Conservation (phyloP, 1,284 basidiomycete genomes). For the Tremellales sp. region DNA sequence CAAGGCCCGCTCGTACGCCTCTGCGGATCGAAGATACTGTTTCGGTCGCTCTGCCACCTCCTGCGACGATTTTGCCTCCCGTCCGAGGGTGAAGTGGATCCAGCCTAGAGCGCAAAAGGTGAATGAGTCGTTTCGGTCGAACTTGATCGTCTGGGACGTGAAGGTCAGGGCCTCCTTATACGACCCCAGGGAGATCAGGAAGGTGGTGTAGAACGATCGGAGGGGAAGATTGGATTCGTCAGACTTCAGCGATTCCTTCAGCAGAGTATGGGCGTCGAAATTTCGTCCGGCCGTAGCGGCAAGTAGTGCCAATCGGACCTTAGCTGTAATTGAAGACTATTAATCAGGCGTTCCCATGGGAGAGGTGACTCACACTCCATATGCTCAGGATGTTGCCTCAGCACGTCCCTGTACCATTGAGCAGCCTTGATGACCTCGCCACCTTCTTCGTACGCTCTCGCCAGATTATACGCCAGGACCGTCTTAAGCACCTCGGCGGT, state of each 20-base stretch:
- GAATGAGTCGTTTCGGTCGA: slow-evolving; percentile 82
- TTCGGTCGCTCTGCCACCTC: slow-evolving; percentile 69
- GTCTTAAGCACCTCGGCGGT: slow-evolving; percentile 61
- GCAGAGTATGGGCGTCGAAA: slow-evolving; percentile 74
- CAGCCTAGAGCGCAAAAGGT: slow-evolving; percentile 82
- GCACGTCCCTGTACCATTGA: slow-evolving; percentile 77
- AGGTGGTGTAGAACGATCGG: slow-evolving; percentile 77
- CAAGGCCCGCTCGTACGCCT: slow-evolving; percentile 86
- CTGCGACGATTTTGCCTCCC: slow-evolving; percentile 53
- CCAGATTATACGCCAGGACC: slow-evolving; percentile 82
- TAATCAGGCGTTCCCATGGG: slow-evolving; percentile 75
- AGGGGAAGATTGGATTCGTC: slow-evolving; percentile 42
- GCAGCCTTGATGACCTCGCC: slow-evolving; percentile 67
- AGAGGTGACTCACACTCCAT: slow-evolving; percentile 67
- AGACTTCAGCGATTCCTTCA: slow-evolving; percentile 68
- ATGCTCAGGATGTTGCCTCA: slow-evolving; percentile 85
- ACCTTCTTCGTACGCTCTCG: slow-evolving; percentile 77
- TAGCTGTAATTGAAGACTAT: slow-evolving; percentile 59
- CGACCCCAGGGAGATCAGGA: slow-evolving; percentile 59
- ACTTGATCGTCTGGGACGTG: slow-evolving; percentile 74
- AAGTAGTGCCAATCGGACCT: slow-evolving; percentile 81
- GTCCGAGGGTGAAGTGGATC: slow-evolving; percentile 75
- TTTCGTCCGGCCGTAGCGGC: slow-evolving; percentile 62
- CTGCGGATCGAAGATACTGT: slow-evolving; percentile 73
- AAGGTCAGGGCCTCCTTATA: slow-evolving; percentile 75